Evolutionary conservation across 495 filamentous ascomycete genomes (phyloP), one percentile per base, ranked within the genome.

Genomic region (Lophiostoma macrostomum): DNA sequence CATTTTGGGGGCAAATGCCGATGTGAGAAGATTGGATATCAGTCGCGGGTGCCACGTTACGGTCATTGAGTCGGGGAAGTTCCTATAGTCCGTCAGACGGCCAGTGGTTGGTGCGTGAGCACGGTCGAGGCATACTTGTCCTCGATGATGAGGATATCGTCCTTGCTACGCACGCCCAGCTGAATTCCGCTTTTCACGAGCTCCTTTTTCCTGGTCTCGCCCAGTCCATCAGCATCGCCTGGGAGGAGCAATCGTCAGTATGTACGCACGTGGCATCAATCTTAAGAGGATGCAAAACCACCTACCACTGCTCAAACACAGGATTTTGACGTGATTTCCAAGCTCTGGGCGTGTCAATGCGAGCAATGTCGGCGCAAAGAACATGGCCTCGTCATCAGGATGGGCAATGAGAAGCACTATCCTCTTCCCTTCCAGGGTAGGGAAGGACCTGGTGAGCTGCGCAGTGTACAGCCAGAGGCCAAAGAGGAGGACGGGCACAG

Each of bases 321-420:
- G 76, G 58, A 98, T 93, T 70, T 91, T 90, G 56, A 98, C 75
- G 63, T 90, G 88, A 64, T 98, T 98, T 1, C 88, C 85, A 18
- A 84, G 71, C 50, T 81, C 79, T 65, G 85, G 76, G 18, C 79
- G 76, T 13, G 90, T 89, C 23, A 98, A 76, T 4, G 85, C 81
- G 45, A 94, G 74, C 2, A 98, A 77, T 0, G 89, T 86, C 0
- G 93, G 93, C 53, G 91, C 81, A 71, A 98, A 98, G 75, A 98
- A 98, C 93, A 98, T 98, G 60, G 93, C 94, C 74, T 98, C 93
- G 56, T 98, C 93, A 69, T 98, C 93, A 0, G 93, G 93, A 70
- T 98, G 93, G 3, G 93, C 93, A 67, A 98, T 97, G 30, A 98
- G 74, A 23, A 98, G 77, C 63, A 86, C 85, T 56, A 96, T 88